Evolutionary conservation across 2,329 filamentous ascomycete genomes (phyloP).

Genomic region (Aaosphaeria arxii): DNA sequence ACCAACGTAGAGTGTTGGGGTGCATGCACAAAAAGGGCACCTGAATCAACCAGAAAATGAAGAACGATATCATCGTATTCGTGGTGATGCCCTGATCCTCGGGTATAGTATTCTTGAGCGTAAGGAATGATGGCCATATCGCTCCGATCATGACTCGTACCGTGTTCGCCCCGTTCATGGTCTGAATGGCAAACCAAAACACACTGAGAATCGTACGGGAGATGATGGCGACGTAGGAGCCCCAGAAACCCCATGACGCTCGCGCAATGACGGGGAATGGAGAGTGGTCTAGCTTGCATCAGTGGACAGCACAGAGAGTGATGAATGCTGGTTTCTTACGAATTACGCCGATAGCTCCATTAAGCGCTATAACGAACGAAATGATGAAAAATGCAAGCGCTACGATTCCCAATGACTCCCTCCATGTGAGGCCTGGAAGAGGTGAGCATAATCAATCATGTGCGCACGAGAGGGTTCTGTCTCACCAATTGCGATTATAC

Average conservation of each 20-base stretch:
- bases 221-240: constrained; percentile 54
- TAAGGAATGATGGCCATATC: constrained; percentile 57
- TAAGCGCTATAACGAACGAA: constrained; percentile 59
- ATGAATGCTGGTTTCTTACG: constrained; percentile 7
- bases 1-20: constrained; percentile 51
- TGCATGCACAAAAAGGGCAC: constrained; percentile 56
- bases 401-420: constrained; percentile 54
- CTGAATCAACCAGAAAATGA: constrained; percentile 58
- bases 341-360: constrained; percentile 50
- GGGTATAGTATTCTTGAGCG: constrained; percentile 53
- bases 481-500: constrained; percentile 37
- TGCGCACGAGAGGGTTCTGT: background rate
- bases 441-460: background rate
- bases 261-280: constrained; percentile 57
- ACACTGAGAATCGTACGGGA: constrained; percentile 54
- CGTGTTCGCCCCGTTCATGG: constrained; percentile 59
- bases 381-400: constrained; percentile 53
- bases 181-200: constrained; percentile 66
- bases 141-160: constrained; percentile 52
- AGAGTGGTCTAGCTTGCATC: constrained; percentile 47
- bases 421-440: constrained; percentile 49
- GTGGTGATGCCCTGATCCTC: constrained; percentile 53
- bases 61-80: constrained; percentile 55
- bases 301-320: background rate
- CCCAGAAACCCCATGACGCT: constrained; percentile 57